Evolutionary conservation across 192 early-diverging fungal species (phyloP).

Genomic region (Thamnidium elegans): DNA sequence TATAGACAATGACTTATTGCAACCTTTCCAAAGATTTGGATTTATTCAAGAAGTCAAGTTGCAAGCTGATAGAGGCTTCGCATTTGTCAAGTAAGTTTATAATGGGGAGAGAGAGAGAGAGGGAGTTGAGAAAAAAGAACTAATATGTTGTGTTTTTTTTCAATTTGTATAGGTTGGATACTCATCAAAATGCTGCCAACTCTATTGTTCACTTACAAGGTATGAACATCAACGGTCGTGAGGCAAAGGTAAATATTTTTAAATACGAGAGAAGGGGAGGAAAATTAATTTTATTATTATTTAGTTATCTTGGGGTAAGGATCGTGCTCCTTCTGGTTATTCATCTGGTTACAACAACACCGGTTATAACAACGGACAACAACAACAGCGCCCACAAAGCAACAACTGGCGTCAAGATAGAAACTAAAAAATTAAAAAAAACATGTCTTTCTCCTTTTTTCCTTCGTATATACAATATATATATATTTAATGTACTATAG

Average conservation of each 20-base stretch:
- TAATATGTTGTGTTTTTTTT: too few species aligned
- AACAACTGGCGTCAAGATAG: slow-evolving; percentile 16
- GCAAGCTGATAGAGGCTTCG: slow-evolving; percentile 85
- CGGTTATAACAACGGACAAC: slow-evolving; percentile 1
- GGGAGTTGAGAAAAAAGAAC: not conserved
- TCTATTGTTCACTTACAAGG: slow-evolving; percentile 84
- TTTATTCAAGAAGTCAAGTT: slow-evolving; percentile 75
- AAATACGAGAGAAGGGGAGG: too few species aligned
- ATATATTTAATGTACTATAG: too few species aligned
- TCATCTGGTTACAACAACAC: not conserved
- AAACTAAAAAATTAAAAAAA: slow-evolving; percentile 9
- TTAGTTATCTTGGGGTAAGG: slow-evolving; percentile 84
- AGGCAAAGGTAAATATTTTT: slow-evolving; percentile 41
- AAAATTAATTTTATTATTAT: not conserved
- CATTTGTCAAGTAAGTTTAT: slow-evolving; percentile 71
- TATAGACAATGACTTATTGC: slow-evolving; percentile 11
- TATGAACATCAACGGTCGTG: slow-evolving; percentile 64
- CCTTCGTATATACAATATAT: too few species aligned
- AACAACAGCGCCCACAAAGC: slow-evolving; percentile 3
- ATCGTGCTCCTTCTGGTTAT: slow-evolving; percentile 40
- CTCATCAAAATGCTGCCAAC: slow-evolving; percentile 82
- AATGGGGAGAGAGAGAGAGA: too few species aligned
- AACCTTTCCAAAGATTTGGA: slow-evolving; percentile 70
- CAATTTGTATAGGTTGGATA: slow-evolving; percentile 56
- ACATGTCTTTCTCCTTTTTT: not conserved